These are phyloP conservation scores for Aspergillus sp. DNA, from an alignment of 2,329 filamentous ascomycete genomes.

Conservation along the genomic window DNA sequence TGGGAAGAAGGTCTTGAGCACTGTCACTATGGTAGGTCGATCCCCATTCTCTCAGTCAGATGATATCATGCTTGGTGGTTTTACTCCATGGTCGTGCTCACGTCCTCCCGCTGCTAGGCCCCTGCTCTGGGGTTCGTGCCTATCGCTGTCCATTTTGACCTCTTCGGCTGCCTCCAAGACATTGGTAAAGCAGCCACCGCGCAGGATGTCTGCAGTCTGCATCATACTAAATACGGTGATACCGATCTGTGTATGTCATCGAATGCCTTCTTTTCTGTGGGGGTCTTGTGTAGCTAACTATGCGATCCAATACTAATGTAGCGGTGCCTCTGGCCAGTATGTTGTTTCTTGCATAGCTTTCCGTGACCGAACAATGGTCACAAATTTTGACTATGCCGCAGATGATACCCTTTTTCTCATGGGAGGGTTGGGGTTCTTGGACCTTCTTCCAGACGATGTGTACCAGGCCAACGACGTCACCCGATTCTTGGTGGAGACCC, in stretches of 20 bases:
- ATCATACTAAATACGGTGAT: slow-evolving; percentile 13
- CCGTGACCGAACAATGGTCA: no score
- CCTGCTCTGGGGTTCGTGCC: slow-evolving; percentile 42
- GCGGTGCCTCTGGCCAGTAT: slow-evolving; percentile 28
- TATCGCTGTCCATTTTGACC: slow-evolving; percentile 38
- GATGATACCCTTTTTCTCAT: slow-evolving; percentile 42
- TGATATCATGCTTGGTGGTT: no score
- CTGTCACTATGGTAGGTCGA: not conserved
- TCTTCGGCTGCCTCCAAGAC: slow-evolving; percentile 33
- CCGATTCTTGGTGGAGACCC: slow-evolving; percentile 36
- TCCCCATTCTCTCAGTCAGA: no score
- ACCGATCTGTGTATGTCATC: not conserved
- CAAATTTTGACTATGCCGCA: slow-evolving; percentile 15
- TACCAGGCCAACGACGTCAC: slow-evolving; percentile 39
- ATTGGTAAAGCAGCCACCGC: slow-evolving; percentile 30
- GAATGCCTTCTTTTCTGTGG: not conserved
- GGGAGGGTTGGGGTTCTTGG: slow-evolving; percentile 39
- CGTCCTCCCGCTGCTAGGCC: slow-evolving; percentile 21
- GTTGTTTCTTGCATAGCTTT: not conserved
- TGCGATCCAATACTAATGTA: not conserved
- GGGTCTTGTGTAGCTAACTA: not conserved
- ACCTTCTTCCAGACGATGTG: slow-evolving; percentile 33
- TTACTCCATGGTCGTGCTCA: not conserved
- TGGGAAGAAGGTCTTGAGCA: not conserved
- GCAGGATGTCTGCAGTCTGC: slow-evolving; percentile 29